Conservation (phyloP, 192 early-diverging fungal species). For the Backusella psychrophila region DNA sequence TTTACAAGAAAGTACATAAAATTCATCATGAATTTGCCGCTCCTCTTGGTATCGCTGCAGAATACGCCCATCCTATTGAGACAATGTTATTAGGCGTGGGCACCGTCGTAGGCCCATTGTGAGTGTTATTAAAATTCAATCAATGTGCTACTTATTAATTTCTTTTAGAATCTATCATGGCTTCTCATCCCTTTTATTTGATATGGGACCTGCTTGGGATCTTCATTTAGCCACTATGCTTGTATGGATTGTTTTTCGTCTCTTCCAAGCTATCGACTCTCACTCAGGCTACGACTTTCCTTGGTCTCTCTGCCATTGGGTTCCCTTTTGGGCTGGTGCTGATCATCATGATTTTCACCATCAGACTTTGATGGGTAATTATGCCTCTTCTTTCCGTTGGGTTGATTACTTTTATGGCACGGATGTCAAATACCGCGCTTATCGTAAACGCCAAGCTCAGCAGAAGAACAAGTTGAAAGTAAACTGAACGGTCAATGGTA, state of each 20-base stretch:
- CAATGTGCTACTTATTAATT: no score
- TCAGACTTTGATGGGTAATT: conserved; percentile 62
- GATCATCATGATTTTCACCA: conserved; percentile 97
- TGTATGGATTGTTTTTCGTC: conserved; percentile 77
- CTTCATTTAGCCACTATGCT: conserved; percentile 85
- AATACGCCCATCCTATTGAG: conserved; percentile 92
- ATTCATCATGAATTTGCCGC: conserved; percentile 90
- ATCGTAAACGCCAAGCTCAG: conserved; percentile 41
- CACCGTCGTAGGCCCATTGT: conserved; percentile 74
- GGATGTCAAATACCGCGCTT: conserved; percentile 72
- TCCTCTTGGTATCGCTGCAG: conserved; percentile 80
- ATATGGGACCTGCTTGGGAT: conserved; percentile 43
- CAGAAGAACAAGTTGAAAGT: background rate
- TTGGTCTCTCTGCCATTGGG: conserved; percentile 82
- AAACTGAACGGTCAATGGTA: background rate
- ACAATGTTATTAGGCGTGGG: conserved; percentile 85
- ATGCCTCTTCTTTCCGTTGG: conserved; percentile 84
- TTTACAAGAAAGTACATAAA: conserved; percentile 94
- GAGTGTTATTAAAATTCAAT: no score
- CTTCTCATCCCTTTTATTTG: background rate
- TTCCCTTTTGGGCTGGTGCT: conserved; percentile 89
- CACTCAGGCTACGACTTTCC: conserved; percentile 97
- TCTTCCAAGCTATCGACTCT: conserved; percentile 86
- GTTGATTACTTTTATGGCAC: conserved; percentile 90
- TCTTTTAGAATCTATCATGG: conserved; percentile 31